These are phyloP conservation scores for Yamadazyma triangularis DNA, from an alignment of 1,139 yeast species.

Conservation along the genomic window DNA sequence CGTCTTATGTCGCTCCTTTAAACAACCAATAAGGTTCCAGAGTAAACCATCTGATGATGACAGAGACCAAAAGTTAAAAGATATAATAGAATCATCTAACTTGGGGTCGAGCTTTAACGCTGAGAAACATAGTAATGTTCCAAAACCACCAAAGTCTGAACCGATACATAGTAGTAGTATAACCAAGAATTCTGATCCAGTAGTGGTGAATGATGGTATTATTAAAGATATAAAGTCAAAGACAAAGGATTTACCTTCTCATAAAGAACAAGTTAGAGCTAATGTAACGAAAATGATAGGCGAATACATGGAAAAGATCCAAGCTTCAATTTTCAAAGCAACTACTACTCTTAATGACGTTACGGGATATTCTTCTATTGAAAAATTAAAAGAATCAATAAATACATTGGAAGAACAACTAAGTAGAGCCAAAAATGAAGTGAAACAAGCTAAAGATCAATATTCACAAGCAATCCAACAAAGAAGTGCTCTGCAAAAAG, in stretches of 20 bases:
- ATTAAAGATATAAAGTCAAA: slow-evolving; percentile 16
- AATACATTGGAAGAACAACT: slow-evolving; percentile 48
- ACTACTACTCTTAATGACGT: slow-evolving; percentile 80
- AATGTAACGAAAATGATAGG: slow-evolving; percentile 34
- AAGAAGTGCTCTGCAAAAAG: slow-evolving; percentile 73
- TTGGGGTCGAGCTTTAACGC: too few species aligned
- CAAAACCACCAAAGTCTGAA: background rate
- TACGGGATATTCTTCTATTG: slow-evolving; percentile 87
- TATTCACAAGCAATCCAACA: slow-evolving; percentile 63
- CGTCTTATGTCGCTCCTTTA: too few species aligned
- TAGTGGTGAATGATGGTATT: slow-evolving; percentile 2
- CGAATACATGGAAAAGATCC: slow-evolving; percentile 57
- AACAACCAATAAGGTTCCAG: too few species aligned
- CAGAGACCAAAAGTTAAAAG: slow-evolving; percentile 2
- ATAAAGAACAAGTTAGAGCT: slow-evolving; percentile 17
- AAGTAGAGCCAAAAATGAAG: slow-evolving; percentile 42
- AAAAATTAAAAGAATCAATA: slow-evolving; percentile 60
- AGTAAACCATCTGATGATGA: too few species aligned
- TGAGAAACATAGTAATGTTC: background rate
- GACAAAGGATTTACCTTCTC: slow-evolving; percentile 28
- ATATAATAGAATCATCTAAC: slow-evolving; percentile 20
- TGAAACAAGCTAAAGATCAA: slow-evolving; percentile 44
- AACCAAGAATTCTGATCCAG: background rate
- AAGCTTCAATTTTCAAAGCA: slow-evolving; percentile 62
- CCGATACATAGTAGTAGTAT: background rate